Percentiles rank a stretch among this genome's conserved stretches.
Evolutionary conservation across 768 basidiomycete genomes (phyloP).

Genomic region (Podaxis pistillaris): DNA sequence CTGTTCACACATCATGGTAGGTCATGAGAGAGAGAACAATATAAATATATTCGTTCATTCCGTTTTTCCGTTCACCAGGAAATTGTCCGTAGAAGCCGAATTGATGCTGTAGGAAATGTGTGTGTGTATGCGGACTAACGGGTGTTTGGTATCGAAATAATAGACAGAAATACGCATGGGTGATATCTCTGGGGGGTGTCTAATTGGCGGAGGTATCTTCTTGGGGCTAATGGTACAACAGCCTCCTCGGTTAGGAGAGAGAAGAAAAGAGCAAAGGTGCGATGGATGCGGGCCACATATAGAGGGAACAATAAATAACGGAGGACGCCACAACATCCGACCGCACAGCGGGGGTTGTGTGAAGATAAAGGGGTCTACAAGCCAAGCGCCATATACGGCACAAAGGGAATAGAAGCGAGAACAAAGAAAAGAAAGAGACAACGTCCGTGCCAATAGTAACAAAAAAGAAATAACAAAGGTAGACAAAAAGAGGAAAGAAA

Average conservation of each 20-base stretch:
- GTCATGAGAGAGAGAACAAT: background rate
- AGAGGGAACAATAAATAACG: conserved; percentile 10
- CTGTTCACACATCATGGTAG: background rate
- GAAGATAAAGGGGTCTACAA: conserved; percentile 5
- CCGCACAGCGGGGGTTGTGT: conserved; percentile 10
- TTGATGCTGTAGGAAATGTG: conserved; percentile 7
- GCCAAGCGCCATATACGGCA: conserved; percentile 3
- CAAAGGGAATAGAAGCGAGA: conserved; percentile 2
- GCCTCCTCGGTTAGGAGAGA: conserved; percentile 6
- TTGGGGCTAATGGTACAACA: conserved; percentile 12
- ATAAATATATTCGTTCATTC: conserved; percentile 12
- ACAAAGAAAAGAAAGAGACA: background rate
- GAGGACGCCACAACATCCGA: conserved; percentile 3
- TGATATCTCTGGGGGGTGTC: conserved; percentile 4
- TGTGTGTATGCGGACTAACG: conserved; percentile 8
- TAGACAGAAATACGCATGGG: conserved; percentile 4
- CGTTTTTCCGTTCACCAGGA: conserved; percentile 4
- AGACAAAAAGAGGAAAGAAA: conserved; percentile 8
- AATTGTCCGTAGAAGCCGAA: conserved; percentile 2
- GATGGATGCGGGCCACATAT: conserved; percentile 8
- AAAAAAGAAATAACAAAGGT: background rate
- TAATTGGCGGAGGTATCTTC: conserved; percentile 14
- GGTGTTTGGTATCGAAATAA: conserved; percentile 14
- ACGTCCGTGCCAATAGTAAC: conserved; percentile 1
- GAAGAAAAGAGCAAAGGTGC: background rate